Evolutionary conservation across 129 eudicot genomes (phyloP), one percentile per base, ranked within the genome.

Genomic region (Gnaphalium uliginosum): DNA sequence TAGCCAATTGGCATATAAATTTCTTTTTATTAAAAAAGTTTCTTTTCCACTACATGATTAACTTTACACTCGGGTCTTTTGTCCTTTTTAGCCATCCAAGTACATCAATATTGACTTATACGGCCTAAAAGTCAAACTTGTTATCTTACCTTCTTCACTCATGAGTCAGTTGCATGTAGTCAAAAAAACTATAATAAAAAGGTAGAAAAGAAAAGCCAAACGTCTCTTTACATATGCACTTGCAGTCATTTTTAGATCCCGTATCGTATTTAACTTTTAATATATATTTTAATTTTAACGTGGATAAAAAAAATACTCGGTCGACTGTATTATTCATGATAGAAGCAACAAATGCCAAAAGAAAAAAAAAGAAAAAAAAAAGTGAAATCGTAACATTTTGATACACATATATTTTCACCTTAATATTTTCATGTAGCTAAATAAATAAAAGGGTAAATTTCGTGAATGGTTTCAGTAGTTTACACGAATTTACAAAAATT

Each of bases 61-160:
- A 15, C 50, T 51, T 68, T 46, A 53, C 35, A 21, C 69, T 13
- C 1, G 19, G 22, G 13, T 37, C 39, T 64, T 39, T 73, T 77
- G 76, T 77, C 63, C 33, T 39, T 15, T 18, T 32, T 32, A 21
- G 39, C 8, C 50, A 60, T 65, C 50, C 54, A 41, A 68, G 83
- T 54, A 66, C 74, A 73, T 68, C 83, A 54, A 73, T 43, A 37
- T 54, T 79, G 79, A 72, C 78, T 65, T 64, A 13, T 1, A 33
- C 17, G 23, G 1, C 62, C 3, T 26, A 24, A 27, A 68, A 61
- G 74, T 79, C 60, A 72, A 79, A 79, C n/a, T 71, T 51, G 82
- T 72, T 65, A 72, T 48, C 19, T 26, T 64, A 72, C 59, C 19
- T 26, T 64, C 73, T 64, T 70, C 77, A 70, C 82, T 61, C 57